Evolutionary conservation across 441 rosid species (phyloP).

Genomic region (Populus tomentosa): DNA sequence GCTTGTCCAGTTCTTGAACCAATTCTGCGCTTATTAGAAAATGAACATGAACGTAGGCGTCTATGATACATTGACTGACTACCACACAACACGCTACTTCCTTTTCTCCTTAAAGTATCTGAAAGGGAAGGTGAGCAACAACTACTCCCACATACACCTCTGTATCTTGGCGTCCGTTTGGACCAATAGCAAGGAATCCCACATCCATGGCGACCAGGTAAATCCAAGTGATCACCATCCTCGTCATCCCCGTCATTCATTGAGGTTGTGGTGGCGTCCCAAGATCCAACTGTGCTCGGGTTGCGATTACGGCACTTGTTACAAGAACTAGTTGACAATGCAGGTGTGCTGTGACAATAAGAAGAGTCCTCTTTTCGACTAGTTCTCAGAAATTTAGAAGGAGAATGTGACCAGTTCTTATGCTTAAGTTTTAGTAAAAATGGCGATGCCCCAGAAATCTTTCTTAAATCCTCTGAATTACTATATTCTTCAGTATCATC

Average conservation of each 20-base stretch:
- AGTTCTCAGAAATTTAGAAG: conserved; percentile 49
- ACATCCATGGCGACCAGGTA: conserved; percentile 86
- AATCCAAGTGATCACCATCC: conserved; percentile 69
- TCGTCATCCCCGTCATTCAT: conserved; percentile 69
- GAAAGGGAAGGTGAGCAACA: conserved; percentile 94
- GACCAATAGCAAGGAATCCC: conserved; percentile 98
- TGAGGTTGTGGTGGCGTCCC: conserved; percentile 86
- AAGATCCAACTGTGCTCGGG: conserved; percentile 77
- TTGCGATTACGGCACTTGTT: conserved; percentile 49
- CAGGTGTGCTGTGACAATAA: conserved; percentile 76
- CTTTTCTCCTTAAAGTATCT: conserved; percentile 83
- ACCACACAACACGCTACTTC: conserved; percentile 81
- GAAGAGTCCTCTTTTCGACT: conserved; percentile 69
- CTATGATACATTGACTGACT: conserved; percentile 57
- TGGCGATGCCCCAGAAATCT: conserved; percentile 58
- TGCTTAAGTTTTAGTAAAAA: conserved; percentile 56
- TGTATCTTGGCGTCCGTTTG: conserved; percentile 68
- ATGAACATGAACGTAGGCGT: conserved; percentile 45
- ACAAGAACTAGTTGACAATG: conserved; percentile 77
- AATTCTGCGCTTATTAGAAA: conserved; percentile 43
- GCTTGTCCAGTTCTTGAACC: conserved; percentile 71
- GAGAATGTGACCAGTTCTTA: conserved; percentile 63
- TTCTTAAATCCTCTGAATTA: conserved; percentile 60
- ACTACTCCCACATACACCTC: conserved; percentile 70
- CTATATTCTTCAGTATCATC: conserved; percentile 67